These are phyloP conservation scores for Tirmania nivea DNA, from an alignment of 495 filamentous ascomycete species.

Conservation along the genomic window DNA sequence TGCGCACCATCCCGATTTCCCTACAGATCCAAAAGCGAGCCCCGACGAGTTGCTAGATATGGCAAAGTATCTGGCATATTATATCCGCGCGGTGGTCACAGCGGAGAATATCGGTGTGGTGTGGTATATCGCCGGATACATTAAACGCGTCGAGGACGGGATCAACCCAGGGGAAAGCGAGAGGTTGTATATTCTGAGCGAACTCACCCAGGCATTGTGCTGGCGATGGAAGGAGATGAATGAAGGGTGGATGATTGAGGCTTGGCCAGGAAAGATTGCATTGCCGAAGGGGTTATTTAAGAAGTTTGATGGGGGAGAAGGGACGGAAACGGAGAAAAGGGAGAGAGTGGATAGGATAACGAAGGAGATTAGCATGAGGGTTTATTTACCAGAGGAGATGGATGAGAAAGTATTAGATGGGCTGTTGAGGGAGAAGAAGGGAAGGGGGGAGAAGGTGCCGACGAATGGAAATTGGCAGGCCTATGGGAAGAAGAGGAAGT, in stretches of 20 bases:
- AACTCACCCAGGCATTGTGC: conserved; percentile 66
- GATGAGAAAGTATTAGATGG: not conserved
- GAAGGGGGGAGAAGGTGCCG: conserved; percentile 7
- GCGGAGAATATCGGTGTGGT: conserved; percentile 73
- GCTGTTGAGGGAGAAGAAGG: not conserved
- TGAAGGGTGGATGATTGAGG: conserved; percentile 53
- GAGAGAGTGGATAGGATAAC: conserved; percentile 23
- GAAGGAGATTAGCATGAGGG: conserved; percentile 19
- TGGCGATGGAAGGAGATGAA: conserved; percentile 60
- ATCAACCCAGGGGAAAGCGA: conserved; percentile 35
- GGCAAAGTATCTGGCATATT: conserved; percentile 70
- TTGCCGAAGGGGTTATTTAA: conserved; percentile 53
- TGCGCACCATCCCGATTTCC: conserved; percentile 86
- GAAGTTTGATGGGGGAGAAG: conserved; percentile 1
- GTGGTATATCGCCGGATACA: conserved; percentile 74
- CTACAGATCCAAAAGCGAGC: conserved; percentile 25
- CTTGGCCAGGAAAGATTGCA: conserved; percentile 59
- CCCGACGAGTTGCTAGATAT: conserved; percentile 51
- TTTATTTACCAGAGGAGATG: conserved; percentile 1
- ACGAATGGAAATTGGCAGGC: conserved; percentile 8
- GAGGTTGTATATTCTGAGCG: conserved; percentile 67
- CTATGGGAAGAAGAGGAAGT: conserved; percentile 21
- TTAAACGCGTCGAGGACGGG: conserved; percentile 73
- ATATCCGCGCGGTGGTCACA: conserved; percentile 59
- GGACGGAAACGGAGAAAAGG: conserved; percentile 25